Evolutionary conservation across 495 filamentous ascomycete genomes (phyloP).

Genomic region (Podospora pseudoanserina): DNA sequence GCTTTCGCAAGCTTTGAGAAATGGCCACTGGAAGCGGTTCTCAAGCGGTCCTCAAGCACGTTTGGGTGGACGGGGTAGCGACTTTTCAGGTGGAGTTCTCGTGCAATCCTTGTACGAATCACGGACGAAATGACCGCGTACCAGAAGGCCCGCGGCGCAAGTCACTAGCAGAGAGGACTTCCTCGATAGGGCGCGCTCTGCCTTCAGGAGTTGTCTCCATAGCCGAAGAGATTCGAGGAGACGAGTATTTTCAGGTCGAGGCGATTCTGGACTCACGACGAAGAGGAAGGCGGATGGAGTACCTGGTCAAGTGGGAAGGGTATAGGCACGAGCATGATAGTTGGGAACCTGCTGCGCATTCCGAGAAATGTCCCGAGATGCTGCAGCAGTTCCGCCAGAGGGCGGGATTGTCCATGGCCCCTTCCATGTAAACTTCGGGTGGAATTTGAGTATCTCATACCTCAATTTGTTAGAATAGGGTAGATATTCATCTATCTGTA

Average conservation of each 20-base stretch:
- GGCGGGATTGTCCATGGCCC: too few species aligned
- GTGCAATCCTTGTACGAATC: conserved; percentile 17
- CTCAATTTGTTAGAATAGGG: too few species aligned
- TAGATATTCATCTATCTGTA: too few species aligned
- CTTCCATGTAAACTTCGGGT: too few species aligned
- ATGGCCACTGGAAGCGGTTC: neutral
- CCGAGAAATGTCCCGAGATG: conserved; percentile 16
- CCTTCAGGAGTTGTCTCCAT: conserved; percentile 19
- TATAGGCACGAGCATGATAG: conserved; percentile 19
- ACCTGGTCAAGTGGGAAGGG: conserved; percentile 20
- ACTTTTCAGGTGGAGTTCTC: too few species aligned
- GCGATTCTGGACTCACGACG: conserved; percentile 7
- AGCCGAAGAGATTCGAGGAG: conserved; percentile 15
- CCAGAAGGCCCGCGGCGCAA: conserved; percentile 15
- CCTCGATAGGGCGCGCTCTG: conserved; percentile 16
- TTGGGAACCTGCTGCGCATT: conserved; percentile 22
- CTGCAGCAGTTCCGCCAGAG: conserved; percentile 19
- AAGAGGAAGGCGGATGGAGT: conserved; percentile 10
- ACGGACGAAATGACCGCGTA: conserved; percentile 12
- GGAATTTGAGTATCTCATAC: too few species aligned
- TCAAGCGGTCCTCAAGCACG: too few species aligned
- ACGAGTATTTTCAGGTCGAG: conserved; percentile 22
- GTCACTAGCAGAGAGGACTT: conserved; percentile 18
- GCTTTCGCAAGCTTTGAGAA: conserved; percentile 13
- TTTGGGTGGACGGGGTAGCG: too few species aligned